These are phyloP conservation scores for Ballota nigra DNA, from an alignment of 257 asterid genomes.

Conservation along the genomic window DNA sequence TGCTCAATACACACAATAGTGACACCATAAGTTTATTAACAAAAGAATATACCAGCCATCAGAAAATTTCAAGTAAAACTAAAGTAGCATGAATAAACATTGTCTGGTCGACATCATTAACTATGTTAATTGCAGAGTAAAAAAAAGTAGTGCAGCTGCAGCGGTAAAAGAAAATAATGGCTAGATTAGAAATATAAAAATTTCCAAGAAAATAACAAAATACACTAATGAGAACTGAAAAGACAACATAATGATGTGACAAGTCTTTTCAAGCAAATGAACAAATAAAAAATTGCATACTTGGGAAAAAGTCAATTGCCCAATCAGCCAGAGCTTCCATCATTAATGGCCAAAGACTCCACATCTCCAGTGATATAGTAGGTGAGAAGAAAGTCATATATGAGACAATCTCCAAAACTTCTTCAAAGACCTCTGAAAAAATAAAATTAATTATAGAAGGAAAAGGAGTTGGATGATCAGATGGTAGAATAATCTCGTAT, in stretches of 20 bases:
- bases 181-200: background rate
- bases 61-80: background rate
- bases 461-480: background rate
- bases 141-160: background rate
- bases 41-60: background rate
- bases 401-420: slow-evolving; percentile 95
- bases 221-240: background rate
- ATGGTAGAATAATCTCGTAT: background rate
- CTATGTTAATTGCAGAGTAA: background rate
- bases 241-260: background rate
- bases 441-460: background rate
- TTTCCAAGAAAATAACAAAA: background rate
- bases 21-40: background rate
- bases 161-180: background rate
- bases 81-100: background rate
- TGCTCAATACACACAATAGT: background rate
- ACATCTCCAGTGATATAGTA: slow-evolving; percentile 88
- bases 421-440: slow-evolving; percentile 96
- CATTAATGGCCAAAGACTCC: slow-evolving; percentile 99
- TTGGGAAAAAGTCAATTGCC: slow-evolving; percentile 98
- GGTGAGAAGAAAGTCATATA: slow-evolving; percentile 98
- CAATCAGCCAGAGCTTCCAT: slow-evolving; percentile 94
- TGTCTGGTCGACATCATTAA: background rate
- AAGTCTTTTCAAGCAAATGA: background rate
- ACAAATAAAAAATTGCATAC: slow-evolving; percentile 41